Percentiles rank a stretch among this genome's conserved stretches.
Conservation (phyloP, 495 filamentous ascomycete species). For the Xylaria palmicola region DNA sequence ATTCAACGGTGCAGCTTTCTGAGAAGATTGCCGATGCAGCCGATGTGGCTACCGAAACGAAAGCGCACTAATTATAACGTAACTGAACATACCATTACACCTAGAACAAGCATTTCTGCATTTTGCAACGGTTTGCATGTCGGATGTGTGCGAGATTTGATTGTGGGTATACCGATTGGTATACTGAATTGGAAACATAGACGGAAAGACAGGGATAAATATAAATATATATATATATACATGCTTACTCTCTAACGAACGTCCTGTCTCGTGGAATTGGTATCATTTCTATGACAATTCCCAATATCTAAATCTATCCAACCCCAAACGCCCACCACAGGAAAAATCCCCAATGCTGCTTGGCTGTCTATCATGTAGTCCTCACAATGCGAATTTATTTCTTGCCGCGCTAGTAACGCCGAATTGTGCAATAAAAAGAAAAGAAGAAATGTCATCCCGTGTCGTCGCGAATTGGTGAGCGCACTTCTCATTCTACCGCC, state of each 20-base stretch:
- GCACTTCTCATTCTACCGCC: slow-evolving; percentile 41
- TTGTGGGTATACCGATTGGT: not conserved
- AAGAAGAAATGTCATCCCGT: too few relatives aligned
- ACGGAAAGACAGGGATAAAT: not conserved
- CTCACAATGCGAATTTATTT: too few relatives aligned
- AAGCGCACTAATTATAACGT: not conserved
- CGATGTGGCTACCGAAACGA: not conserved
- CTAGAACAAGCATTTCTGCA: slow-evolving; percentile 1
- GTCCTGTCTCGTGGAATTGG: not conserved
- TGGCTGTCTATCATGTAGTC: not conserved
- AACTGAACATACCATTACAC: not conserved
- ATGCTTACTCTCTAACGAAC: not conserved
- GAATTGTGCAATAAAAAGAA: not conserved
- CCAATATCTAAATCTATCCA: not conserved
- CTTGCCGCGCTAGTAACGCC: too few relatives aligned
- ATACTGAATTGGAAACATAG: not conserved
- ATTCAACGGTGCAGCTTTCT: not conserved
- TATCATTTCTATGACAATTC: not conserved
- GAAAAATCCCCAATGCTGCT: not conserved
- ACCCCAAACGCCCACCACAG: not conserved
- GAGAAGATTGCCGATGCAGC: slow-evolving; percentile 5
- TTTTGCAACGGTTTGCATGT: not conserved
- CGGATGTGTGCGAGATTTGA: not conserved
- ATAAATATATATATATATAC: not conserved
- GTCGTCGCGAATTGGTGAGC: too few relatives aligned